Evolutionary conservation across 305 asterid species (phyloP), one percentile per base, ranked within the genome.

Genomic region (Fraxinus baroniana): DNA sequence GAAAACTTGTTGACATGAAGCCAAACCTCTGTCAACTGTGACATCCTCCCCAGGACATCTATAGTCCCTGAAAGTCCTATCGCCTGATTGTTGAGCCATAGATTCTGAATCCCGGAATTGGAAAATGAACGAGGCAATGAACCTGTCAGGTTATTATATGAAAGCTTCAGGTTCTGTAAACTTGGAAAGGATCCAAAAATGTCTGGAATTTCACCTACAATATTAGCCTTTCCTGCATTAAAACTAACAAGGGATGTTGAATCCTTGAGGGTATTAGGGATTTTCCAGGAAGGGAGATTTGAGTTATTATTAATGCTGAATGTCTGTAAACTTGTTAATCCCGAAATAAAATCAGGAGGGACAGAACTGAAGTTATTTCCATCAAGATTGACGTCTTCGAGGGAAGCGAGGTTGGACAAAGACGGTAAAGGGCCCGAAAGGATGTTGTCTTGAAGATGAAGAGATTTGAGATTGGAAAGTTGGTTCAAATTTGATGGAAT

Each of bases 121-220:
- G 89, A 86, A 0, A 96, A 86, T 0, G 98, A 90, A 3, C 57
- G 4, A 0, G 98, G 98, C 77, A 96, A 74, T 3, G 83, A 33
- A 12, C 98, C 98, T 2, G 95, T 84, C 70, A 94, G 73, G 84
- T 90, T 90, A 76, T 95, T 95, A 84, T 94, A 92, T 0, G 98
- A 88, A 37, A 95, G 89, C 77, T 87, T 83, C 36, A 95, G 91
- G 39, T 2, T 86, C 81, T 85, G 88, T 9, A 95, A 87, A 86
- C 88, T 90, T 0, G 94, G 94, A 0, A 93, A 82, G 2, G 92
- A 86, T 2, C 82, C 89, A 8, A 95, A 91, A 39, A 94, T 86
- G 35, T 93, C 98, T 0, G 99, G 99, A 76, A 95, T 90, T 12
- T 76, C 71, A 0, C 98, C 99, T 5, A 82, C 52, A 0, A 94